Percentiles rank a stretch among this genome's conserved stretches.
Evolutionary conservation across 148 eudicot species (phyloP).

Genomic region (Rhododendron simsii): DNA sequence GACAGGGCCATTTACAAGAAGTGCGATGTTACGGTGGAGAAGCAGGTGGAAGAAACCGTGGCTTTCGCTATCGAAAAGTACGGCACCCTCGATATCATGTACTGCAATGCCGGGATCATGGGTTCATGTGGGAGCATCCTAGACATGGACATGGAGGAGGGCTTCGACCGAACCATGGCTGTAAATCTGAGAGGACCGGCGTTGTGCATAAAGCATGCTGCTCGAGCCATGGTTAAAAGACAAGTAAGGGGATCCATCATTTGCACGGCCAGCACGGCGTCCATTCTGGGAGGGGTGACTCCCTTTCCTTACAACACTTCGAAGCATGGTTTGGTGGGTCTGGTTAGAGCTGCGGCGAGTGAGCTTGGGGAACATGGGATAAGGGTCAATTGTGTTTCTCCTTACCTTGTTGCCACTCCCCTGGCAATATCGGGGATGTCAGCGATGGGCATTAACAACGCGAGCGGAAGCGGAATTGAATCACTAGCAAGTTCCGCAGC

Average conservation of each 20-base stretch:
- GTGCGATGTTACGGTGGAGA: not conserved
- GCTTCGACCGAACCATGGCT: not conserved
- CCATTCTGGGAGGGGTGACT: not conserved
- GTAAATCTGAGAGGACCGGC: not conserved
- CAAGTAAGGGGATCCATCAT: not conserved
- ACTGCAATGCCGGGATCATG: not conserved
- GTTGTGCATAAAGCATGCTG: not conserved
- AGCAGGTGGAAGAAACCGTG: not conserved
- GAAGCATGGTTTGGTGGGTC: not conserved
- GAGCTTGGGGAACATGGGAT: not conserved
- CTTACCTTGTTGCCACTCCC: not conserved
- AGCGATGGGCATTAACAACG: not conserved
- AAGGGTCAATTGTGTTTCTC: not conserved
- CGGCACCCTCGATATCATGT: not conserved
- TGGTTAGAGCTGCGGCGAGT: not conserved
- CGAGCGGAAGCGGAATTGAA: not conserved
- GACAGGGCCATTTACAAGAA: not conserved
- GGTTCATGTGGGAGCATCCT: not conserved
- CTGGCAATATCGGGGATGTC: too few relatives aligned
- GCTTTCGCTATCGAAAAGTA: not conserved
- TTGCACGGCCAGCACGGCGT: not conserved
- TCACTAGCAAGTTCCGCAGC: not conserved
- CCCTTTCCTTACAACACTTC: not conserved
- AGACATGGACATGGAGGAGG: slow-evolving; percentile 1
- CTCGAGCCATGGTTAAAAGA: not conserved